Evolutionary conservation across 164 flowering plant species (phyloP), one percentile per base, ranked within the genome.

Genomic region (Malania oleifera): DNA sequence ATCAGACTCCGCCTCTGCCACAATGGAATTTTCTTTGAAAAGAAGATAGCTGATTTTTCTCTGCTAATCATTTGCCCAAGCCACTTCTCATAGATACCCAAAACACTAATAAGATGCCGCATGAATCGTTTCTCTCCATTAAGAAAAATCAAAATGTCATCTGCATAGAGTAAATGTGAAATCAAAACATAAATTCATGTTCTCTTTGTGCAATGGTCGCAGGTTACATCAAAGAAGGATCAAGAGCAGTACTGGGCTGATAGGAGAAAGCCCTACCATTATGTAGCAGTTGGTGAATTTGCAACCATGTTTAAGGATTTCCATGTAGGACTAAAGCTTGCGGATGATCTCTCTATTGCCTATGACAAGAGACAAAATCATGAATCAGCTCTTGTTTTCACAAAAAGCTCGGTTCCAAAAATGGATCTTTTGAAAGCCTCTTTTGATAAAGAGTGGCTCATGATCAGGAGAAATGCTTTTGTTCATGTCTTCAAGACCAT

Each of bases 401-500:
- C 7, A 17, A 50, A 27, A 17, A 24, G 13, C n/a, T 17, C 53
- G 13, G 53, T 50, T 8, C 29, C 29, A 14, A 50, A 24, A 0
- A 7, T 24, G 28, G 53, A 50, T 11, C 28, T 50, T 9, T 19
- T 50, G 7, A 50, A 50, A 50, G 53, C 53, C 11, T 50, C 29
- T 23, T 24, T 50, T 24, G 53, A 50, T 24, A 50, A 50, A 50
- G 53, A 50, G 18, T 50, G 53, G 53, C 53, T 50, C n/a, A 3
- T 50, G 53, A 50, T 50, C n/a, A 50, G 24, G 29, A 50, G 53
- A 17, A 50, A 50, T 7, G 13, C 29, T 3, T 50, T 50, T 25
- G 28, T 50, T 50, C 19, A 48, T 50, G 29, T 50, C 34, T 50
- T 50, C 53, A 50, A 50, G 29, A 50, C 53, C 34, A 27, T 50